Evolutionary conservation across 2,329 filamentous ascomycete species (phyloP), one percentile per base, ranked within the genome.

Genomic region (Pseudogymnoascus sp.): DNA sequence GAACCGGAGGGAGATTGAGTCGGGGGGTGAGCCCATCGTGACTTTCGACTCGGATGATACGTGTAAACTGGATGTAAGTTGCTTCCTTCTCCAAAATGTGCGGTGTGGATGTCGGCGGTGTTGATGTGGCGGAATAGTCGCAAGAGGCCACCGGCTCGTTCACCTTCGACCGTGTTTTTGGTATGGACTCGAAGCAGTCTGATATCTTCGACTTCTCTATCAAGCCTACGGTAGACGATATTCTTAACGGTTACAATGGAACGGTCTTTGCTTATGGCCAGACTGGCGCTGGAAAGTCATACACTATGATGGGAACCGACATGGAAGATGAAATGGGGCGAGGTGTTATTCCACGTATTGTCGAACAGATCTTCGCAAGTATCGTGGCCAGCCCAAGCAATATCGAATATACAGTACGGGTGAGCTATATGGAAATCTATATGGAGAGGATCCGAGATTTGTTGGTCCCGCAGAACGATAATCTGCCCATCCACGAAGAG

Each of bases 401-500:
- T 67, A 97, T 97, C 73, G 94, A 97, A 76, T 97, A 97, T 75
- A 97, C 92, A n/a, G 93, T 99, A 60, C 86, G 92, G 61, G 93
- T 97, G 71, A 96, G 91, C 75, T 97, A 97, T 76, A 97, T 99
- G 92, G 94, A 99, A 76, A 97, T 99, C 66, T 99, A 99, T 79
- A 99, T 97, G 94, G 94, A 99, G 78, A 86, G 89, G 68, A 97
- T 99, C 74, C 86, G 93, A 70, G 94, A 99, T 84, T 77, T 99
- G 70, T 79, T 99, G 65, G 86, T 88, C 22, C 94, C 94, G 9
- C 89, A 92, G 63, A 96, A 97, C 75, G 93, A 97, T 77, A 97
- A 97, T 72, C 79, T 99, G 59, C 92, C 93, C 0, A 87, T 97
- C n/a, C 94, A 97, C 76, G 94, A 99, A 71, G 94, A 97, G 76